These are phyloP conservation scores for Lithospermum erythrorhizon DNA, from an alignment of 257 asterid species.

Conservation along the genomic window DNA sequence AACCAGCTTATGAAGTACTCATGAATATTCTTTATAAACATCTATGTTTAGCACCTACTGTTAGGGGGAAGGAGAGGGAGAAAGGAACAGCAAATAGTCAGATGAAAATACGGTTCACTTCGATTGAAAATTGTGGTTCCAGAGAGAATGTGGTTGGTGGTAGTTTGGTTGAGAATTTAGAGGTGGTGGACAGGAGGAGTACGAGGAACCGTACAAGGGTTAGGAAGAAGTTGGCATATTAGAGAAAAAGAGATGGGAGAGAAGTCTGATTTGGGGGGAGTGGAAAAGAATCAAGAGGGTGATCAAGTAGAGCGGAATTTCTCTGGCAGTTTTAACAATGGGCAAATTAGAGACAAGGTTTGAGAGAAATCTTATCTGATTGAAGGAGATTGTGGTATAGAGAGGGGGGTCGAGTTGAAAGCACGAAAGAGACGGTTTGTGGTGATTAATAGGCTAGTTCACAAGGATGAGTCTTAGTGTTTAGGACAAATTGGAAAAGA, in stretches of 20 bases:
- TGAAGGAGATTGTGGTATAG: constrained; percentile 10
- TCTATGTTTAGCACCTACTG: no score
- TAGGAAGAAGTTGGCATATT: constrained; percentile 27
- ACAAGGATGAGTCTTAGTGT: constrained; percentile 19
- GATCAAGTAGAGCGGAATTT: neutral
- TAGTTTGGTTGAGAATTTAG: constrained; percentile 10
- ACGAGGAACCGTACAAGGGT: constrained; percentile 23
- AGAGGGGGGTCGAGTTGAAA: constrained; percentile 8
- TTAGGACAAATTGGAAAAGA: constrained; percentile 37
- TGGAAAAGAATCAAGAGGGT: neutral
- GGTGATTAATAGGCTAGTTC: constrained; percentile 19
- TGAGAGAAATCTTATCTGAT: no score
- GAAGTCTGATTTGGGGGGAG: constrained; percentile 5
- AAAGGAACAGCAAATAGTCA: neutral
- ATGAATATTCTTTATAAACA: no score
- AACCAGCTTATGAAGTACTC: no score
- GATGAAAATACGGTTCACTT: constrained; percentile 12
- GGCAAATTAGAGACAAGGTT: no score
- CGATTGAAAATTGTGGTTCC: no score
- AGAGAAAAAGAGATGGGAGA: constrained; percentile 22
- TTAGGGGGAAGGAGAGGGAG: constrained; percentile 2
- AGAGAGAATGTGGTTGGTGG: constrained; percentile 1
- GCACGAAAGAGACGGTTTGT: constrained; percentile 9
- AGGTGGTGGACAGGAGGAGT: constrained; percentile 18
- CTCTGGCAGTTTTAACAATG: constrained; percentile 9